Percentiles rank a stretch among this genome's conserved stretches.
Evolutionary conservation across 306 rosid genomes (phyloP).

Genomic region (Dalbergia oliveri): DNA sequence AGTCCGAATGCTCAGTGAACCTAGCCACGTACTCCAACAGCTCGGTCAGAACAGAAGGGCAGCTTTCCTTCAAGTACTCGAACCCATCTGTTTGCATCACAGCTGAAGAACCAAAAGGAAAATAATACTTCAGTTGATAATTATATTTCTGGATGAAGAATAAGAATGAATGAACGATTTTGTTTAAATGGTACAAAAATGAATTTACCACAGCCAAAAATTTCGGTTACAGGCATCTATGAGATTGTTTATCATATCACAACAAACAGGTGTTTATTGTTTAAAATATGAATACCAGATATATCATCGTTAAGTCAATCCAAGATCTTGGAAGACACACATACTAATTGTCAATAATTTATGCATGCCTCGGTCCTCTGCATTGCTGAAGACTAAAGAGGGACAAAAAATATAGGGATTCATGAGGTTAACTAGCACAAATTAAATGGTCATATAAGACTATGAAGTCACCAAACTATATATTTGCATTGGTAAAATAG

Average conservation of each 20-base stretch:
- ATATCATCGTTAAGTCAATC: neutral
- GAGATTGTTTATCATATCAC: neutral
- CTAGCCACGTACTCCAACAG: slow-evolving; percentile 84
- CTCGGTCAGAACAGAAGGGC: slow-evolving; percentile 79
- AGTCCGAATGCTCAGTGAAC: slow-evolving; percentile 65
- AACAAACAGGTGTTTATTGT: neutral
- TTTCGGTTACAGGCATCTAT: neutral
- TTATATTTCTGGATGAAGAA: slow-evolving; percentile 24
- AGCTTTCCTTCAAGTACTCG: slow-evolving; percentile 77
- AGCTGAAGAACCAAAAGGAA: slow-evolving; percentile 58
- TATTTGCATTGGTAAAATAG: slow-evolving; percentile 5
- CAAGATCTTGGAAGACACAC: neutral
- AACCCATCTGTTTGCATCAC: slow-evolving; percentile 94
- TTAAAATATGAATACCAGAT: neutral
- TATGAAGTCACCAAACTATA: neutral
- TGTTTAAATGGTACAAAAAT: neutral
- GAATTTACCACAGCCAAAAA: neutral
- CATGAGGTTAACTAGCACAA: neutral
- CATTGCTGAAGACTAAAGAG: neutral
- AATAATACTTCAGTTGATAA: slow-evolving; percentile 30
- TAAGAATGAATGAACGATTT: slow-evolving; percentile 1
- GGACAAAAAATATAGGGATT: neutral
- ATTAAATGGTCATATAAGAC: slow-evolving; percentile 13
- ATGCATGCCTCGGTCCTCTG: neutral
- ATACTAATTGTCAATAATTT: neutral